These are phyloP conservation scores for Blastomyces gilchristii DNA, from an alignment of 2,329 filamentous ascomycete species.

Conservation along the genomic window DNA sequence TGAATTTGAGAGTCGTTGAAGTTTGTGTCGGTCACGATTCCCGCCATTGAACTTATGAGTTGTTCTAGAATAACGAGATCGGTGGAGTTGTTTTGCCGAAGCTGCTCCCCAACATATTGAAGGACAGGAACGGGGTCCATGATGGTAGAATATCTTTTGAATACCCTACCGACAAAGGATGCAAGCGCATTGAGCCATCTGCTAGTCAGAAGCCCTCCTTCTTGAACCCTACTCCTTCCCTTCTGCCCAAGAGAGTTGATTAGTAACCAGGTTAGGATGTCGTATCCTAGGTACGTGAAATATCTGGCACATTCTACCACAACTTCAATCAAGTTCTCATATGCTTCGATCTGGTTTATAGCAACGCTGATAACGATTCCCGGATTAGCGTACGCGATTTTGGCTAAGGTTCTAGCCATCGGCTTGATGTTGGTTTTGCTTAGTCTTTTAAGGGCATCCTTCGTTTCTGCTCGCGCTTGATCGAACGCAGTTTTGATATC, in stretches of 20 bases:
- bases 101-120: constrained; percentile 78
- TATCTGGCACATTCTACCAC: constrained; percentile 92
- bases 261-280: constrained; percentile 85
- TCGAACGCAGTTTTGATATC: constrained; percentile 72
- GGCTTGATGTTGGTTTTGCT: constrained; percentile 75
- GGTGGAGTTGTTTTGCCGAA: constrained; percentile 71
- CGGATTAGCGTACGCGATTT: constrained; percentile 83
- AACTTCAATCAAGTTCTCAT: constrained; percentile 87
- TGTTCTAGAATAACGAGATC: constrained; percentile 88
- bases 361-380: constrained; percentile 85
- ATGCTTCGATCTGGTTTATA: constrained; percentile 82
- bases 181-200: constrained; percentile 86
- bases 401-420: constrained; percentile 81
- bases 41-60: constrained; percentile 84
- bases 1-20: constrained; percentile 81
- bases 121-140: constrained; percentile 78
- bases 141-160: constrained; percentile 64
- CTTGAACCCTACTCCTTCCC: constrained; percentile 49
- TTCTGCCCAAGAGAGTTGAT: constrained; percentile 58
- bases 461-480: constrained; percentile 65
- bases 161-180: constrained; percentile 82
- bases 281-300: constrained; percentile 85
- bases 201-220: constrained; percentile 66
- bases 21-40: constrained; percentile 74
- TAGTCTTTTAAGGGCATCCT: constrained; percentile 77